Base-by-base conservation (phyloP, 805 yeast species). In the Barnettozyma sp. region DNA sequence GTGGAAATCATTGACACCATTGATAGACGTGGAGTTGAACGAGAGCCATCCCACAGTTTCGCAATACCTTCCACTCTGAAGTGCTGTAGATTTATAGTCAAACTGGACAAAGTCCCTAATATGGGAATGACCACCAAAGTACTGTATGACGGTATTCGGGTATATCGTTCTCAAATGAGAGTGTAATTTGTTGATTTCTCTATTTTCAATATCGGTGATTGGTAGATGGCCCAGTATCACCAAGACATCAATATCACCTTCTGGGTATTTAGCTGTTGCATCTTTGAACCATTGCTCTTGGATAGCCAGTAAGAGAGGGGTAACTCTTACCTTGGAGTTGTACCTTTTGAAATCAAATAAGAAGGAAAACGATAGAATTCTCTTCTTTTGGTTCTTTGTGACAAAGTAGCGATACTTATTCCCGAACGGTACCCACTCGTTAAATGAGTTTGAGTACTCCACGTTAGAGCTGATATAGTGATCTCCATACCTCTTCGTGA, bases 91-190 rank as follows among this genome's bases (percentile, higher is more conserved):
- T 33, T 60, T 62, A 2, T 65, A 60, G 51, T 90, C 97, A 34
- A 78, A 65, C 4, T 73, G 62, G 7, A 74, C 70, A 56, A 81
- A 90, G 57, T 90, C 97, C 42, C 97, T 66, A 12, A 90, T 76
- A 54, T 90, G 97, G 20, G 94, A 78, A 59, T 90, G 97, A 1
- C 97, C 97, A 2, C 97, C 97, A 58, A 90, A 80, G 48, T 82
- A 84, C 55, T 86, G 95, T 35, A 90, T 82, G 1, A 76, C 63
- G 0, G 70, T 67, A 21, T 66, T 54, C 6, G 94, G 90, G 48
- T 73, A 82, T 19, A 58, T 61, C 18, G 54, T 40, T 41, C 97
- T 70, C 19, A 90, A 57, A 6, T 55, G 57, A 0, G 46, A 28
- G 42, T 67, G 72, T 2, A 68, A 41, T 41, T 48, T 37, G n/a